Evolutionary conservation across 345 rosid genomes (phyloP).

Genomic region (Firmiana major): DNA sequence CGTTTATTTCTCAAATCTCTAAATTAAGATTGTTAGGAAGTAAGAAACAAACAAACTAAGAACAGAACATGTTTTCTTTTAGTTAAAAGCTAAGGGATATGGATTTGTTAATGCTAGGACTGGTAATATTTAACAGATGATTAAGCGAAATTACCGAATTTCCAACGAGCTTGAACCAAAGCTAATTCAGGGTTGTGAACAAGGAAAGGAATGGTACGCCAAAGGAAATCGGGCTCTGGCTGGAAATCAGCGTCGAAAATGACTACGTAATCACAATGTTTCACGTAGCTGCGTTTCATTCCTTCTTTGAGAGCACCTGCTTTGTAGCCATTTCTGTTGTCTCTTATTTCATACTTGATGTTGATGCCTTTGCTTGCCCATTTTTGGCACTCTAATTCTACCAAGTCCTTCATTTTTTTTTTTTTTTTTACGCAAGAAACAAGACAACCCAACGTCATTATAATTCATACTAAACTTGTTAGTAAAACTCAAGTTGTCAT

Average conservation of each 20-base stretch:
- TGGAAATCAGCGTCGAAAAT: slow-evolving; percentile 98
- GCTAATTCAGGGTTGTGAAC: slow-evolving; percentile 71
- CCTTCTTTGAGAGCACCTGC: slow-evolving; percentile 97
- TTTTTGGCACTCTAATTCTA: slow-evolving; percentile 83
- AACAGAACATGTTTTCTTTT: background rate
- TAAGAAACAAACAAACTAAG: background rate
- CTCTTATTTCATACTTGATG: slow-evolving; percentile 82
- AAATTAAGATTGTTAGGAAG: background rate
- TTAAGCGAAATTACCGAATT: slow-evolving; percentile 61
- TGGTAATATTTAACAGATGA: background rate
- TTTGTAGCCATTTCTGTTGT: slow-evolving; percentile 80
- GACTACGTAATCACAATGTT: slow-evolving; percentile 76
- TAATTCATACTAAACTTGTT: background rate
- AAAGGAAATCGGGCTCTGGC: slow-evolving; percentile 85
- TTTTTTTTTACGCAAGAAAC: background rate
- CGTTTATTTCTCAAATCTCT: background rate
- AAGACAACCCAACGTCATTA: background rate
- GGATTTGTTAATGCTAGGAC: background rate
- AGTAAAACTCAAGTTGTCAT: background rate
- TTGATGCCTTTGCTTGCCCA: slow-evolving; percentile 98
- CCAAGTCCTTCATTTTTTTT: slow-evolving; percentile 51
- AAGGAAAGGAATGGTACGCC: slow-evolving; percentile 84
- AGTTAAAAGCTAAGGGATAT: background rate
- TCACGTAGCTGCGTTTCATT: slow-evolving; percentile 80
- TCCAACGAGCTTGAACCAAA: slow-evolving; percentile 95